Evolutionary conservation across 192 early-diverging fungal genomes (phyloP).

Genomic region (Podila minutissima): DNA sequence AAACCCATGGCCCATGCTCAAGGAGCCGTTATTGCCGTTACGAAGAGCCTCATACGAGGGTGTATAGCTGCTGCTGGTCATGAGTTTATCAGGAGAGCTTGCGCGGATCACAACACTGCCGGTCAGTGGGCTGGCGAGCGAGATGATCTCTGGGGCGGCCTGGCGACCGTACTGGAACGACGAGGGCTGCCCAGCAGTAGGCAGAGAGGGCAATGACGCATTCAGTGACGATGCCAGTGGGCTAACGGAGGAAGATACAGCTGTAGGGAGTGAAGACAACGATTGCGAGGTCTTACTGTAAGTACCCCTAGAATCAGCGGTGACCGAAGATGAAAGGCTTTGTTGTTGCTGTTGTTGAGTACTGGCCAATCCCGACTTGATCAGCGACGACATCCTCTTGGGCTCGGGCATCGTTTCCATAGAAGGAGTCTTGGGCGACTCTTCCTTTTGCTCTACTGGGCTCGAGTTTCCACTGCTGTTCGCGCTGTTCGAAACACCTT

Average conservation of each 20-base stretch:
- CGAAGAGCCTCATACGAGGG: background rate
- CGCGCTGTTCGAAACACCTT: background rate
- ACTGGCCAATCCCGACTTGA: background rate
- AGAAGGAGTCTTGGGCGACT: background rate
- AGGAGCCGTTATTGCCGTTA: background rate
- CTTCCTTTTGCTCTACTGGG: background rate
- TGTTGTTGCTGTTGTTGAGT: too few relatives aligned
- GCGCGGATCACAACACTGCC: conserved; percentile 15
- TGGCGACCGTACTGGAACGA: conserved; percentile 11
- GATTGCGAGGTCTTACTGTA: background rate
- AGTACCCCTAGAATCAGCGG: background rate
- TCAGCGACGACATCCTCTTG: background rate
- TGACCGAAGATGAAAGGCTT: conserved; percentile 3
- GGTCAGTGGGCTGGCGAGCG: conserved; percentile 18
- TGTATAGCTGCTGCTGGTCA: background rate
- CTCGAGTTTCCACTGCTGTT: too few relatives aligned
- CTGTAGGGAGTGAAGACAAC: background rate
- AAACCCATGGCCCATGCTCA: background rate
- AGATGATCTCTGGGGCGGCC: conserved; percentile 21
- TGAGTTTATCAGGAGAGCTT: background rate
- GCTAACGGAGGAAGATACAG: background rate
- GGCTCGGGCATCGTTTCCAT: background rate
- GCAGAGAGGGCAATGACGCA: background rate
- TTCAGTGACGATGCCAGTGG: background rate
- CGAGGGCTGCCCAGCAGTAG: background rate